Percentiles rank a stretch among this genome's conserved stretches.
Conservation (phyloP, 2,329 filamentous ascomycete genomes). For the Fusarium sp. region DNA sequence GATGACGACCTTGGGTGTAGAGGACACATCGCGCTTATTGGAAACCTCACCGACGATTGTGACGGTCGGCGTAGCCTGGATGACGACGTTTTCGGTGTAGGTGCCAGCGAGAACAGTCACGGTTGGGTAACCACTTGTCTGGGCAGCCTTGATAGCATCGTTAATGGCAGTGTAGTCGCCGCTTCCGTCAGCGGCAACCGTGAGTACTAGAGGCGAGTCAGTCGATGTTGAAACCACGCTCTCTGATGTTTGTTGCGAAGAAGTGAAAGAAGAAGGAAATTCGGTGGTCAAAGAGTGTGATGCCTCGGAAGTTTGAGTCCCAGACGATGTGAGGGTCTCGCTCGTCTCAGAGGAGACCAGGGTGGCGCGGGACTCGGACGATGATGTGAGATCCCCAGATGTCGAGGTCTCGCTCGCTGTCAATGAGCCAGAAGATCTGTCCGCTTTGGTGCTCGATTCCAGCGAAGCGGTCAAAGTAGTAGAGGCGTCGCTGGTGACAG, state of each 20-base stretch:
- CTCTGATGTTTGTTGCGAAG: slow-evolving; percentile 21
- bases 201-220: slow-evolving; percentile 46
- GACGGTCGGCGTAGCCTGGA: slow-evolving; percentile 52
- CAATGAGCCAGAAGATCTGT: too few species aligned
- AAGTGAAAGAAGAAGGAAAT: slow-evolving; percentile 15
- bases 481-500: background rate
- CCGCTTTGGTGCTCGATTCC: background rate
- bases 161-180: slow-evolving; percentile 57
- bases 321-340: background rate
- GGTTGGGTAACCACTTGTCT: slow-evolving; percentile 50
- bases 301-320: background rate
- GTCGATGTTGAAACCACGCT: slow-evolving; percentile 21
- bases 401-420: background rate
- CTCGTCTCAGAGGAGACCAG: background rate
- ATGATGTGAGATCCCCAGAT: background rate
- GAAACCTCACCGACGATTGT: slow-evolving; percentile 51
- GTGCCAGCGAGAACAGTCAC: slow-evolving; percentile 56
- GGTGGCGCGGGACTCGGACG: background rate
- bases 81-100: slow-evolving; percentile 53
- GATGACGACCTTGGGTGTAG: slow-evolving; percentile 14
- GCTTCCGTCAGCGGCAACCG: slow-evolving; percentile 54
- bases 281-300: slow-evolving; percentile 7
- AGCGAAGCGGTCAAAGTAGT: background rate
- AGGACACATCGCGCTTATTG: slow-evolving; percentile 42
- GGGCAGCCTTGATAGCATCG: slow-evolving; percentile 53